Evolutionary conservation across 2,329 filamentous ascomycete genomes (phyloP), one percentile per base, ranked within the genome.

Genomic region (Tolypocladium album): DNA sequence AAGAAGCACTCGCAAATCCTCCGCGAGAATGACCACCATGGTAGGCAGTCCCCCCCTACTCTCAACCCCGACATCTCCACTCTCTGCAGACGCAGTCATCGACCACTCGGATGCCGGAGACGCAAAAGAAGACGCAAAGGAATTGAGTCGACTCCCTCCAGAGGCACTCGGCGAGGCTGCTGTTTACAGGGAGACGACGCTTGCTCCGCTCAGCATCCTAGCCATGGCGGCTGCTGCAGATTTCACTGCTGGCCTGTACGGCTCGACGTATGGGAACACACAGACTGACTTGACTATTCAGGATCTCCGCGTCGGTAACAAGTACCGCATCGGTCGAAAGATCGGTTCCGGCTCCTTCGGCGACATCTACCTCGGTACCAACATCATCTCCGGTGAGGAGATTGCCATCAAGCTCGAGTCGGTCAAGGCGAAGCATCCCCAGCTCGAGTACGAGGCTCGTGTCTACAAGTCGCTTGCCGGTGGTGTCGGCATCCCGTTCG

Each of bases 391-490:
- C 5, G 94, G 94, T 64, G 94, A 99, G 77, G 94, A 99, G 78
- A 97, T 99, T 70, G 94, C 94, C 74, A 99, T 99, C 82, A 99
- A 99, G 82, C 90, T 99, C 62, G 94, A 99, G 79, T 96, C 91
- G 66, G 93, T 97, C 79, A 99, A 99, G 84, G 93, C 94, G 74
- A 97, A 99, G 84, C 94, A 97, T 76, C 94, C 94, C 61, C 94
- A 97, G 78, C 87, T 99, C 64, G 94, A 97, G 78, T 97, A 97
- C 82, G 94, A 99, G 78, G 94, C 94, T 61, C 91, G 93, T 69
- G 93, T 97, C 70, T 93, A 88, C 79, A 88, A 88, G 77, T 88
- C 85, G 31, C 89, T 99, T 58, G 94, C 94, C 60, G 94, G 94
- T 67, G 94, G 94, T 75, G 94, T 97, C 68, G 94, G 94, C 62